phyloP scores from a whole-genome alignment of 2,329 filamentous ascomycete genomes.

The Ampelomyces quisqualis region DNA sequence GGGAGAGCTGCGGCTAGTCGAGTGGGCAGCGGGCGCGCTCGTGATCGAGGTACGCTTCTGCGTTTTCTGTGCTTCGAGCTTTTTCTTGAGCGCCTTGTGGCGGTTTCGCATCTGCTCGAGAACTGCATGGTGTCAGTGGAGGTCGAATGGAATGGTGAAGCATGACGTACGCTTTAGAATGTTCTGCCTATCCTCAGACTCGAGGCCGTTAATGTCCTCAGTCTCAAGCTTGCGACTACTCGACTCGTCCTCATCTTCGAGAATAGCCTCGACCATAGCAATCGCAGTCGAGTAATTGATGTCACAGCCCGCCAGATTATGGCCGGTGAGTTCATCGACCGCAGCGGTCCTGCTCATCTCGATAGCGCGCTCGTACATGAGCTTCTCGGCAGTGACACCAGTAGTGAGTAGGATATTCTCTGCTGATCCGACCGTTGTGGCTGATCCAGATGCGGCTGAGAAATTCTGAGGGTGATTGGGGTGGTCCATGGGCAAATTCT shows the following conservation, averaged over 20 bases:
- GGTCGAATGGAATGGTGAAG: not conserved
- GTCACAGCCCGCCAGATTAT: constrained; percentile 84
- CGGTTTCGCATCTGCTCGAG: constrained; percentile 49
- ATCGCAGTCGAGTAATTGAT: constrained; percentile 92
- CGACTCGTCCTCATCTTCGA: constrained; percentile 74
- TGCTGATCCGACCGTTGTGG: constrained; percentile 61
- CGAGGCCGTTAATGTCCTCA: constrained; percentile 57
- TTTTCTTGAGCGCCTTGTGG: constrained; percentile 48
- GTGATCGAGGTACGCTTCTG: constrained; percentile 41
- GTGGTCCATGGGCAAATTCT: constrained; percentile 78
- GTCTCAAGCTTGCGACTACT: constrained; percentile 50
- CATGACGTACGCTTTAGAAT: constrained; percentile 68
- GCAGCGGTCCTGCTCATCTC: constrained; percentile 96
- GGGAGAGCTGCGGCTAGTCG: constrained; percentile 35
- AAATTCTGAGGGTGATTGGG: constrained; percentile 83
- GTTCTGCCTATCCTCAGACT: constrained; percentile 70
- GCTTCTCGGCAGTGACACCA: constrained; percentile 89
- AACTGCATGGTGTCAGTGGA: constrained; percentile 38
- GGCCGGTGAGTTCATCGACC: constrained; percentile 91
- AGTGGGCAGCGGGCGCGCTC: constrained; percentile 32
- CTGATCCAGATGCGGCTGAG: constrained; percentile 58
- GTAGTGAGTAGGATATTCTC: constrained; percentile 82
- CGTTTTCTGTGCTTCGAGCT: constrained; percentile 46
- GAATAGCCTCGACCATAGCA: constrained; percentile 88
- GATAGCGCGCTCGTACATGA: constrained; percentile 96